phyloP scores from a whole-genome alignment of 768 basidiomycete species.

The Amanita rubescens region DNA sequence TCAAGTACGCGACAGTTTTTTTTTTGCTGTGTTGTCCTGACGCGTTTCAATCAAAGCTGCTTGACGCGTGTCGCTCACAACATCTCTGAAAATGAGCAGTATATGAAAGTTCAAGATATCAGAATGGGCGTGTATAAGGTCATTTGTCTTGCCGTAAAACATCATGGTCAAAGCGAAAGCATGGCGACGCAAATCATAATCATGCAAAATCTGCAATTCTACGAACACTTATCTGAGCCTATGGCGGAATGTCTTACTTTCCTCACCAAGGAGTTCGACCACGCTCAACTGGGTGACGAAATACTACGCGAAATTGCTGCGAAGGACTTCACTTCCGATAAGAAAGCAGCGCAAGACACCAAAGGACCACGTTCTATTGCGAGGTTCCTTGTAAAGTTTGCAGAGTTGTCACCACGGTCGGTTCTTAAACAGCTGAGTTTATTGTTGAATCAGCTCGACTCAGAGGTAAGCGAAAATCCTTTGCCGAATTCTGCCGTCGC shows the following conservation, averaged over 20 bases:
- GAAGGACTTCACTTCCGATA: constrained; percentile 50
- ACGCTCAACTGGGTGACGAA: constrained; percentile 85
- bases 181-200: constrained; percentile 84
- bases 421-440: constrained; percentile 88
- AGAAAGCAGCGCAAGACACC: constrained; percentile 53
- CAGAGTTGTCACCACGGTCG: constrained; percentile 70
- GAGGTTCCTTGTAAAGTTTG: constrained; percentile 72
- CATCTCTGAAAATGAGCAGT: constrained; percentile 76
- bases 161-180: constrained; percentile 72
- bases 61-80: constrained; percentile 85
- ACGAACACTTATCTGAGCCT: constrained; percentile 88
- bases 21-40: neutral
- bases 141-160: constrained; percentile 87
- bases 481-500: neutral
- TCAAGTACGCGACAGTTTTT: constrained; percentile 50
- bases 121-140: constrained; percentile 76
- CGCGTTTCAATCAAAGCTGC: constrained; percentile 43
- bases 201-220: constrained; percentile 88
- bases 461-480: constrained; percentile 53
- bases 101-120: constrained; percentile 77
- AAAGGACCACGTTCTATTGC: constrained; percentile 86
- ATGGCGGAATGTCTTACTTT: constrained; percentile 86
- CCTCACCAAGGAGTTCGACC: constrained; percentile 81
- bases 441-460: constrained; percentile 80
- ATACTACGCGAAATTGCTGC: constrained; percentile 81